phyloP scores from a whole-genome alignment of 106 monocot genomes.

The Apostasia shenzhenica region DNA sequence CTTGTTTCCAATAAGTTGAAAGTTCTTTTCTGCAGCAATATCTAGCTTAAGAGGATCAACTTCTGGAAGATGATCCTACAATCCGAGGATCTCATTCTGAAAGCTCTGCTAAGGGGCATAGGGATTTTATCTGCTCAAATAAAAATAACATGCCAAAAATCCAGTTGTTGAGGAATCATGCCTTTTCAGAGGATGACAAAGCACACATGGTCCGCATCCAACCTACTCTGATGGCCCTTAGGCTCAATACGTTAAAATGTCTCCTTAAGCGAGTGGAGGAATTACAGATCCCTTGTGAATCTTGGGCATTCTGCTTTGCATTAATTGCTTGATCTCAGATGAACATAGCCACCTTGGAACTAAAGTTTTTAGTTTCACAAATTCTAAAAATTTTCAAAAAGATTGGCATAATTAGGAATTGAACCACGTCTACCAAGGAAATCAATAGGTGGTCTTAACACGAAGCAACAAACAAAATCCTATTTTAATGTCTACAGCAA shows the following conservation, averaged over 20 bases:
- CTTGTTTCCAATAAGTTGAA: not conserved
- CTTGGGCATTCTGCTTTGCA: conserved; percentile 2
- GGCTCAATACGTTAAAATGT: not conserved
- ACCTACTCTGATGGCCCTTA: not conserved
- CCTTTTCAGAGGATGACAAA: conserved; percentile 8
- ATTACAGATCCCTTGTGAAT: conserved; percentile 5
- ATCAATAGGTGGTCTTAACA: too few species aligned
- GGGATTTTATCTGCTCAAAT: not conserved
- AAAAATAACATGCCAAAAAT: conserved; percentile 14
- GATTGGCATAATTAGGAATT: too few species aligned
- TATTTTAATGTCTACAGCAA: too few species aligned
- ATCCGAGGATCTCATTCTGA: not conserved
- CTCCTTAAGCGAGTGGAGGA: conserved; percentile 1
- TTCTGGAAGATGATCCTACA: not conserved
- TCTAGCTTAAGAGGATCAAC: not conserved
- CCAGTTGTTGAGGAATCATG: conserved; percentile 5
- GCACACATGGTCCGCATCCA: not conserved
- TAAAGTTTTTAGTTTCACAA: not conserved
- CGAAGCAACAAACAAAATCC: too few species aligned
- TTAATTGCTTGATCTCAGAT: not conserved
- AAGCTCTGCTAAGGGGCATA: not conserved
- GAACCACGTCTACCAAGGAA: too few species aligned
- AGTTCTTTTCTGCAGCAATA: not conserved
- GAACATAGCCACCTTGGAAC: not conserved
- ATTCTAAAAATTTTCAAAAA: too few species aligned